Evolutionary conservation across 208 protist species (phyloP).

Genomic region (Leptomonas pyrrhocoris): DNA sequence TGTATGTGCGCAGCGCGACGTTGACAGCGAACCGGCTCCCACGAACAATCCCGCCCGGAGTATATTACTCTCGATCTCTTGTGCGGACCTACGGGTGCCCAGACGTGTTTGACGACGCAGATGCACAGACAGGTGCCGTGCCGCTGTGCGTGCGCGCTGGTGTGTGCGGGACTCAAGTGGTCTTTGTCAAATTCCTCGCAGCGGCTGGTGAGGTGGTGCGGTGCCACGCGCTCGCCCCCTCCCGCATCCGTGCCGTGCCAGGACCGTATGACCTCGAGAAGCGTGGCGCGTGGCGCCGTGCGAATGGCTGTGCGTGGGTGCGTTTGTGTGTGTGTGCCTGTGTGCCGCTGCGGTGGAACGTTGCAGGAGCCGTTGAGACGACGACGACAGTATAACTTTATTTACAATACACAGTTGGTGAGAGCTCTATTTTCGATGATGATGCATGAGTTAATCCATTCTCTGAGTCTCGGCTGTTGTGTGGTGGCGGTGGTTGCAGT

Average conservation of each 20-base stretch:
- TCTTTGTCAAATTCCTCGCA: conserved; percentile 37
- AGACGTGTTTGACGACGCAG: conserved; percentile 28
- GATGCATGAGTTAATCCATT: conserved; percentile 51
- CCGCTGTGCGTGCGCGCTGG: no score
- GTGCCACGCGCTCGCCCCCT: neutral
- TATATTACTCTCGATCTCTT: conserved; percentile 59
- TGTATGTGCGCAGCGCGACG: no score
- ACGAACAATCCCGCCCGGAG: conserved; percentile 76
- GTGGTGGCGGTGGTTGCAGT: neutral
- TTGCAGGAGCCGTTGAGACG: conserved; percentile 1
- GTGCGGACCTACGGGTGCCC: conserved; percentile 65
- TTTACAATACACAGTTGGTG: conserved; percentile 46
- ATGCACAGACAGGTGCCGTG: no score
- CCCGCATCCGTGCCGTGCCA: conserved; percentile 25
- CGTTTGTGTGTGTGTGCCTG: conserved; percentile 7
- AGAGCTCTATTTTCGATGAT: conserved; percentile 50
- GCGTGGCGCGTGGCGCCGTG: neutral
- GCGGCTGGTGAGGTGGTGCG: conserved; percentile 18
- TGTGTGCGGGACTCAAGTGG: no score
- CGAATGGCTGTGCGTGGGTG: no score
- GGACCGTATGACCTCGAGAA: conserved; percentile 32
- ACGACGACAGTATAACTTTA: conserved; percentile 39
- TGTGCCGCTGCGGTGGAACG: neutral
- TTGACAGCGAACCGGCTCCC: conserved; percentile 24
- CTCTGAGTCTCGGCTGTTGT: conserved; percentile 34